A percentile compares a stretch with the other conserved stretches of the same genome.
Evolutionary conservation across 2,329 filamentous ascomycete species (phyloP).

Genomic region (Triangularia setosa): DNA sequence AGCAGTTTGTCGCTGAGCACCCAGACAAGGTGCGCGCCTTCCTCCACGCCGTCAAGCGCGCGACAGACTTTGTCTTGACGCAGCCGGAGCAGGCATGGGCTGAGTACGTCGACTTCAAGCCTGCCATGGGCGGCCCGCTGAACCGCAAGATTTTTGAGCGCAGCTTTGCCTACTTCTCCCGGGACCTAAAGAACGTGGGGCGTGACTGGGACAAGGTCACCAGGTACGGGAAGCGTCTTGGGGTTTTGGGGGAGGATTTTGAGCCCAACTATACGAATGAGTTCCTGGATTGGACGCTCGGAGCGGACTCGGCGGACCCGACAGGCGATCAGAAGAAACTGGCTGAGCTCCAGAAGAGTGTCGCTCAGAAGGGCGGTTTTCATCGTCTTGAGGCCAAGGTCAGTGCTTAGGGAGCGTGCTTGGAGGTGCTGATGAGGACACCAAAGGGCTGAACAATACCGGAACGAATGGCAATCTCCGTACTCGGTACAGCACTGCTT

Average conservation of each 20-base stretch:
- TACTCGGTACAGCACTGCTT: no score
- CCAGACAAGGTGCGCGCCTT: constrained; percentile 64
- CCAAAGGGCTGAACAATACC: no score
- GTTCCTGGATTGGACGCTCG: constrained; percentile 63
- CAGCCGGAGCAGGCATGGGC: constrained; percentile 60
- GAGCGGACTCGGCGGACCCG: constrained; percentile 62
- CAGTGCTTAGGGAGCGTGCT: background rate
- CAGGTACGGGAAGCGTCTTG: constrained; percentile 68
- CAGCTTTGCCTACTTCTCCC: constrained; percentile 71
- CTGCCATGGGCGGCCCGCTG: constrained; percentile 61
- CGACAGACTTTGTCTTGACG: constrained; percentile 67
- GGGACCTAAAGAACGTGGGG: constrained; percentile 68
- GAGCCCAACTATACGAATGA: constrained; percentile 71
- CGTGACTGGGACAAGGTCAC: constrained; percentile 78
- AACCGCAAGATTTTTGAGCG: constrained; percentile 79
- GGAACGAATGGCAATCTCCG: no score
- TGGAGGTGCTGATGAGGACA: no score
- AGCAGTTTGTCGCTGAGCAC: constrained; percentile 62
- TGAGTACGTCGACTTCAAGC: constrained; percentile 70
- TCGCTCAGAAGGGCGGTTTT: constrained; percentile 64
- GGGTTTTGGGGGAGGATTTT: constrained; percentile 61
- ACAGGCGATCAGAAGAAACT: constrained; percentile 72
- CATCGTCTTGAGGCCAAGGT: constrained; percentile 34
- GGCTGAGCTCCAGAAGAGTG: constrained; percentile 62
- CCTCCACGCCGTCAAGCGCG: constrained; percentile 68